Conservation (phyloP, 2,329 filamentous ascomycete genomes). For the Thielaviopsis musarum region DNA sequence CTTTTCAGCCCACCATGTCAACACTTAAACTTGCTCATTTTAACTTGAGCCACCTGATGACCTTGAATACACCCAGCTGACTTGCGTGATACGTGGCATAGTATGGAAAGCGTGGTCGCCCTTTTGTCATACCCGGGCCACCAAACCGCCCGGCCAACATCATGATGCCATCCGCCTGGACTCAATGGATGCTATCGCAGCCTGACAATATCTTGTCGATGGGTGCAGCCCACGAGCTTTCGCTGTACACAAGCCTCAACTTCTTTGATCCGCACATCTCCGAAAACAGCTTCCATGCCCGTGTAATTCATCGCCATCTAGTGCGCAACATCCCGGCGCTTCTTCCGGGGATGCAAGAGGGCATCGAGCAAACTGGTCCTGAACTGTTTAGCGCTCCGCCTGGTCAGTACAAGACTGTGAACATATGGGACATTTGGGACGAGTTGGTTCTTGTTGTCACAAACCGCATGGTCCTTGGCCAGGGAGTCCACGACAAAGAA, state of each 20-base stretch:
- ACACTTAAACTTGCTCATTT: background rate
- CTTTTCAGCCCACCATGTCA: too few relatives aligned
- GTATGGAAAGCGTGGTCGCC: constrained; percentile 25
- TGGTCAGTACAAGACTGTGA: constrained; percentile 23
- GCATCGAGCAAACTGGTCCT: constrained; percentile 23
- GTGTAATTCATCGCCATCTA: constrained; percentile 28
- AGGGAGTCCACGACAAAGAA: constrained; percentile 23
- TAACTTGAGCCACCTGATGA: background rate
- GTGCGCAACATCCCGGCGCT: constrained; percentile 24
- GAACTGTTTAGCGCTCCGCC: constrained; percentile 20
- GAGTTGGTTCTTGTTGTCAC: constrained; percentile 26
- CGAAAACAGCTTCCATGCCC: constrained; percentile 23
- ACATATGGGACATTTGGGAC: constrained; percentile 29
- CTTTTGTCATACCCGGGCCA: constrained; percentile 27
- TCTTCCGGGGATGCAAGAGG: constrained; percentile 25
- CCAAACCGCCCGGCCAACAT: constrained; percentile 26
- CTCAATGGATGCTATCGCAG: constrained; percentile 29
- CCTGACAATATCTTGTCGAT: constrained; percentile 28
- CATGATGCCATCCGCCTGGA: constrained; percentile 26
- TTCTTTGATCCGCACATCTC: constrained; percentile 23
- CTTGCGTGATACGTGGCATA: constrained; percentile 11
- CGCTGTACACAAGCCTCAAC: constrained; percentile 24
- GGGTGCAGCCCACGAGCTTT: constrained; percentile 24
- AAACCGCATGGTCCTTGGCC: constrained; percentile 27
- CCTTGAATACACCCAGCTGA: background rate